Evolutionary conservation across 2,329 filamentous ascomycete genomes (phyloP).

Genomic region (Colletotrichum melonis): DNA sequence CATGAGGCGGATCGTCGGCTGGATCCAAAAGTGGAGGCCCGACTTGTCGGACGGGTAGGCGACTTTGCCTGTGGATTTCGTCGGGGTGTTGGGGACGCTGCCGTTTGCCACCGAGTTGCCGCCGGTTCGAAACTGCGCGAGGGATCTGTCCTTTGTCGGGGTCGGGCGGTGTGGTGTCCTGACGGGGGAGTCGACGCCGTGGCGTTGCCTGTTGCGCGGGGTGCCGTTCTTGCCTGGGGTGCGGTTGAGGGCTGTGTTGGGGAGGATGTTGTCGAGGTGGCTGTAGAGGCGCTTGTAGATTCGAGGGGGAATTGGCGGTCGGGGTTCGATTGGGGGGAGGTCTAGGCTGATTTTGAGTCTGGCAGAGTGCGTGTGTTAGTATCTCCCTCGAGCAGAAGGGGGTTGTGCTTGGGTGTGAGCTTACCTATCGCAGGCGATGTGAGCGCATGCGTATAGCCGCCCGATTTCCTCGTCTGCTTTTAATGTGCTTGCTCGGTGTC

Average conservation of each 20-base stretch:
- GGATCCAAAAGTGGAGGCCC: conserved; percentile 73
- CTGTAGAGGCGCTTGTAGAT: conserved; percentile 87
- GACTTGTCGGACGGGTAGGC: conserved; percentile 44
- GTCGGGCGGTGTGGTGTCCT: conserved; percentile 45
- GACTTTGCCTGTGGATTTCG: conserved; percentile 53
- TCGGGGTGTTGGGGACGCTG: conserved; percentile 43
- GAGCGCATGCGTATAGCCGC: conserved; percentile 84
- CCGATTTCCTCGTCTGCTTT: conserved; percentile 90
- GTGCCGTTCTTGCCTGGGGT: conserved; percentile 47
- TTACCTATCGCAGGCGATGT: conserved; percentile 89
- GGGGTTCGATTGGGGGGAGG: conserved; percentile 79
- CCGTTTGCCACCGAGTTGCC: conserved; percentile 3
- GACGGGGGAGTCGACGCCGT: conserved; percentile 39
- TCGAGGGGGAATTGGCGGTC: conserved; percentile 81
- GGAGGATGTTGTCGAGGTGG: conserved; percentile 81
- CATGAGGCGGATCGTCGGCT: conserved; percentile 73
- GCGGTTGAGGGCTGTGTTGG: conserved; percentile 49
- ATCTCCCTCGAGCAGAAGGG: neutral
- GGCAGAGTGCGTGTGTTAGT: neutral
- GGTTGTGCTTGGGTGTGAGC: neutral
- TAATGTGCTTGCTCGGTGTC: conserved; percentile 79
- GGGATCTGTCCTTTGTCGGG: conserved; percentile 57
- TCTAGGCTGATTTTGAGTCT: conserved; percentile 82
- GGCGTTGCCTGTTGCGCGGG: conserved; percentile 43
- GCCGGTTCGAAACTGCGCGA: conserved; percentile 57